phyloP scores from a whole-genome alignment of 495 filamentous ascomycete species.

The Trichoderma gamsii region DNA sequence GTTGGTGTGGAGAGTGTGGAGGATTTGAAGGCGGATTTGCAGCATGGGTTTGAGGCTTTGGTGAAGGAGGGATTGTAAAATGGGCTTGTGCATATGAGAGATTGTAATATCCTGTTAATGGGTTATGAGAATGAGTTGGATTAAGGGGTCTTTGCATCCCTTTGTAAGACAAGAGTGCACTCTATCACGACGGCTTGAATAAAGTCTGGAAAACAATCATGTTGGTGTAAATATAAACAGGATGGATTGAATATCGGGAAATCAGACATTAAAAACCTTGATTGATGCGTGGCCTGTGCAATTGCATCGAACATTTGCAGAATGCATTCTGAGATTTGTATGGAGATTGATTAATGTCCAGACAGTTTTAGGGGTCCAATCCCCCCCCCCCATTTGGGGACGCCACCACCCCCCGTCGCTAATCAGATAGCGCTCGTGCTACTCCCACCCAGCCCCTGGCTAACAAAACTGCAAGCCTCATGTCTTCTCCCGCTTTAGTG shows the following conservation, averaged over 20 bases:
- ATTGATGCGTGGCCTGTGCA: neutral
- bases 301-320: neutral
- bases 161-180: too few species aligned
- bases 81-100: too few species aligned
- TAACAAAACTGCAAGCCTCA: neutral
- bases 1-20: conserved; percentile 83
- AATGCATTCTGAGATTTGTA: neutral
- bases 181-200: too few species aligned
- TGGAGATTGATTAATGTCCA: too few species aligned
- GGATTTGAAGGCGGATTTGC: conserved; percentile 72
- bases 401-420: neutral
- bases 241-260: too few species aligned
- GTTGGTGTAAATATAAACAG: too few species aligned
- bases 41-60: conserved; percentile 60
- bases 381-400: neutral
- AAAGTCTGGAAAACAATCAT: too few species aligned
- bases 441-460: neutral
- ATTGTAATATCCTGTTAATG: too few species aligned
- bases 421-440: neutral
- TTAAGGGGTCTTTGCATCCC: too few species aligned
- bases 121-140: too few species aligned
- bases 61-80: conserved; percentile 26
- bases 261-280: neutral
- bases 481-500: neutral
- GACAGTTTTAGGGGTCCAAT: neutral